Conservation (phyloP, 179 eudicot species). For the Heliamphora pulchella region DNA sequence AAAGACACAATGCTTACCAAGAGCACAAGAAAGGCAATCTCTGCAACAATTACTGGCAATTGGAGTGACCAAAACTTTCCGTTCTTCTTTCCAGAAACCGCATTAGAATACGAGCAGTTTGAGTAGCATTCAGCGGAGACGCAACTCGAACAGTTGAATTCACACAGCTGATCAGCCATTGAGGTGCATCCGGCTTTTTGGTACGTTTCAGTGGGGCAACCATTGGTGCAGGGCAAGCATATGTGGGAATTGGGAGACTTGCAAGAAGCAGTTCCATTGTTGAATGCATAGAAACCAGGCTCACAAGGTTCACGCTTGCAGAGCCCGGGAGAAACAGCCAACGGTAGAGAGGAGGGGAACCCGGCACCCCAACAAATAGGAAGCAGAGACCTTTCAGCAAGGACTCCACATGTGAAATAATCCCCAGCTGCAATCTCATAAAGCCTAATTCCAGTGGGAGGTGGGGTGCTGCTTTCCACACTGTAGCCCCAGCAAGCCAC, state of each 20-base stretch:
- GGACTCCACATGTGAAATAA: conserved; percentile 77
- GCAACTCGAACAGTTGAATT: conserved; percentile 62
- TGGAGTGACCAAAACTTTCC: conserved; percentile 66
- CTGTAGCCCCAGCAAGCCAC: conserved; percentile 81
- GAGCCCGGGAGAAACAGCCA: conserved; percentile 63
- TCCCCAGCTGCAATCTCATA: conserved; percentile 78
- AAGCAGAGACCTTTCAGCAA: conserved; percentile 37
- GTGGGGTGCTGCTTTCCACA: conserved; percentile 39
- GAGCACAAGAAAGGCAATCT: conserved; percentile 58
- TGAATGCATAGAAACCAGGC: conserved; percentile 45
- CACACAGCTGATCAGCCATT: conserved; percentile 41
- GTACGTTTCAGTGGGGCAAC: conserved; percentile 63
- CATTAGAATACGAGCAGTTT: conserved; percentile 39
- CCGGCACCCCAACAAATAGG: conserved; percentile 86
- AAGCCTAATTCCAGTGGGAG: conserved; percentile 46
- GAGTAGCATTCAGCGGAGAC: conserved; percentile 46
- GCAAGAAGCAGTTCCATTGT: conserved; percentile 44
- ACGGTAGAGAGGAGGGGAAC: conserved; percentile 60
- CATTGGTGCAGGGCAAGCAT: conserved; percentile 63
- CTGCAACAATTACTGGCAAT: conserved; percentile 58
- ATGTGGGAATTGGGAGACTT: conserved; percentile 38
- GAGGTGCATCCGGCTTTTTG: conserved; percentile 34
- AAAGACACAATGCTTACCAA: conserved; percentile 44
- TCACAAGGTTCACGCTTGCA: conserved; percentile 51
- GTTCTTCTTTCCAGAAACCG: conserved; percentile 20